Percentiles rank a stretch among this genome's conserved stretches.
These are phyloP conservation scores for Melampsora occidentalis DNA, from an alignment of 1,284 basidiomycete genomes.

Conservation along the genomic window DNA sequence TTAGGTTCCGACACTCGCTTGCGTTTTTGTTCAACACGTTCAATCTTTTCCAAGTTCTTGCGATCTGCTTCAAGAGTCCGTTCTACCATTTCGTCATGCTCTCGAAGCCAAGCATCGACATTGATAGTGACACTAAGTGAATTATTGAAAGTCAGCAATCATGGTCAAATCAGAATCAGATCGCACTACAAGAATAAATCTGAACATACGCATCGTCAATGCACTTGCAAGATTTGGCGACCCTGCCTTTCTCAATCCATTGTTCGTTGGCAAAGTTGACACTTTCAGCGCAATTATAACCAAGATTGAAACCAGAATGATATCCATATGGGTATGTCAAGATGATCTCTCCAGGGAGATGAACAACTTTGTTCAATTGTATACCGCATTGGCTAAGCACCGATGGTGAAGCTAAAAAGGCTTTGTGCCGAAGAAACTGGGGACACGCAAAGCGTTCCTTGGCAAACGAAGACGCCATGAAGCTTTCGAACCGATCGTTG, in stretches of 20 bases:
- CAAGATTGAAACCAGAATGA: slow-evolving; percentile 94
- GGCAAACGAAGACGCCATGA: slow-evolving; percentile 84
- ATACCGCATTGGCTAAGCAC: slow-evolving; percentile 76
- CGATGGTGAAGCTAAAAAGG: slow-evolving; percentile 86
- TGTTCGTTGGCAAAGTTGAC: slow-evolving; percentile 96
- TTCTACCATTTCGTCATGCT: slow-evolving; percentile 46
- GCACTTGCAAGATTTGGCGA: slow-evolving; percentile 77
- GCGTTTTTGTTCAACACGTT: slow-evolving; percentile 45
- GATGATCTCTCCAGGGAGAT: slow-evolving; percentile 88
- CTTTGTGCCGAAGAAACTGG: slow-evolving; percentile 95
- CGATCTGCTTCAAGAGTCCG: slow-evolving; percentile 37
- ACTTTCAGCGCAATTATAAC: slow-evolving; percentile 95
- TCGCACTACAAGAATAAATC: neutral
- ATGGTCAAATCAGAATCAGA: neutral
- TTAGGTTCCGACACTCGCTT: slow-evolving; percentile 23
- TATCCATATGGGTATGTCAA: slow-evolving; percentile 83
- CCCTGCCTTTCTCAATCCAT: slow-evolving; percentile 84
- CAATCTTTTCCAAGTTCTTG: slow-evolving; percentile 43
- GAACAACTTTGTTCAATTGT: slow-evolving; percentile 81
- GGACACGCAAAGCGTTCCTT: slow-evolving; percentile 77
- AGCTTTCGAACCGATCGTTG: slow-evolving; percentile 71
- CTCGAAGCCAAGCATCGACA: slow-evolving; percentile 64
- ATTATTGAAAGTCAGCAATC: neutral
- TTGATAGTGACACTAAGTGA: slow-evolving; percentile 76
- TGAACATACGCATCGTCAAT: slow-evolving; percentile 69